Percentiles rank a stretch among this genome's conserved stretches.
phyloP scores from a whole-genome alignment of 495 filamentous ascomycete genomes.

The Xylaria telfairii region DNA sequence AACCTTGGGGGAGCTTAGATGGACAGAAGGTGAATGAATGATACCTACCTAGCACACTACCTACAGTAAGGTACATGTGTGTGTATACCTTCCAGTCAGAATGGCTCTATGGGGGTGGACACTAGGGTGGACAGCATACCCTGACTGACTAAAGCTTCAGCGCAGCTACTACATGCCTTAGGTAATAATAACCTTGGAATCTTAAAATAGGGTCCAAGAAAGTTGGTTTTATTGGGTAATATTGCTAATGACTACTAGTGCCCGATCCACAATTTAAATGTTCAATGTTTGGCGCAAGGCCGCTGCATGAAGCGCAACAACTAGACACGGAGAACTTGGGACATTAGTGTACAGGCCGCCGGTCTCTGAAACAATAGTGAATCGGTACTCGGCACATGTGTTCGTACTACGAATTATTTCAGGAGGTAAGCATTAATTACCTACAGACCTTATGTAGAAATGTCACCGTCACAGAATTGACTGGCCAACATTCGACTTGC shows the following conservation, averaged over 20 bases:
- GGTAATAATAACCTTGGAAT: conserved; percentile 1
- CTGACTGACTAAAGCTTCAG: not conserved
- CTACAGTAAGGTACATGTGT: not conserved
- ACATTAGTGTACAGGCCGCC: not conserved
- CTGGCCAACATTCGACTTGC: no score
- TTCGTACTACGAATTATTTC: not conserved
- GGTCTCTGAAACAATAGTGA: not conserved
- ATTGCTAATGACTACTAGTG: not conserved
- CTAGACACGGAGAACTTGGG: not conserved
- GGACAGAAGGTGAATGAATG: conserved; percentile 1
- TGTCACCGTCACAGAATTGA: not conserved
- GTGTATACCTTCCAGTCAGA: not conserved
- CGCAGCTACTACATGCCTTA: not conserved
- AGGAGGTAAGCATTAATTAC: not conserved
- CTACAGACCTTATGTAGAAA: no score
- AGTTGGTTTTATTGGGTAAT: not conserved
- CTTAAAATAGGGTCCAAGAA: not conserved
- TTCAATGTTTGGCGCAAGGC: not conserved
- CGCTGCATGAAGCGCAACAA: not conserved
- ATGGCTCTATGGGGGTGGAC: not conserved
- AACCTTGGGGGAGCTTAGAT: not conserved
- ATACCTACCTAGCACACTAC: no score
- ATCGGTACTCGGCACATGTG: not conserved
- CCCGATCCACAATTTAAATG: not conserved
- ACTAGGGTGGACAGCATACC: no score